Evolutionary conservation across 202 grass and related monocot genomes (phyloP), one percentile per base, ranked within the genome.

Genomic region (Bolboschoenoplectus hybrid): DNA sequence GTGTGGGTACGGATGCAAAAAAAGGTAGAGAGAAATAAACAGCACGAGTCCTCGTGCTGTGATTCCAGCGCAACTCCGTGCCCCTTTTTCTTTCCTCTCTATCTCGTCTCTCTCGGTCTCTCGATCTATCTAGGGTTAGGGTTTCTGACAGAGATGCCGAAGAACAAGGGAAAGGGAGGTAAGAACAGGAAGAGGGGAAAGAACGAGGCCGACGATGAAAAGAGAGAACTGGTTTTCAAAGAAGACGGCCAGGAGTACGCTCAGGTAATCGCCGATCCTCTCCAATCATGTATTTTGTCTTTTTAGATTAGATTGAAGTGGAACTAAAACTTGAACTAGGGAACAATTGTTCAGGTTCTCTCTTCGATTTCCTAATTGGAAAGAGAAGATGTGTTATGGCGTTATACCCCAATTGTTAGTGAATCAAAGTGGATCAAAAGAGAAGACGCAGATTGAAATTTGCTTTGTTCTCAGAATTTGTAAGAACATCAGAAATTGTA

Each of bases 241-340:
- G 92, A 93, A 86, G 92, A 93, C 85, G 92, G 92, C 1, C 92
- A 93, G 92, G 92, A 93, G 85, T 93, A 93, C 49, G 92, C 93
- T 50, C 93, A 95, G 89, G 93, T 95, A 14, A 78, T 64, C 43
- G 0, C 4, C 61, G 41, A 67, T 67, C 62, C 45, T 67, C 6
- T 64, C 57, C 13, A 69, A 70, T 84, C 51, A 9, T 84, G 7
- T 56, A 5, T 84, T 17, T 45, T 67, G 1, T 41, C 0, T 35
- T 4, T 41, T 9, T 60, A 41, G 26, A 26, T 62, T 80, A 60
- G 26, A 41, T 51, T 35, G 12, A 34, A 67, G 20, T 50, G 49
- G 44, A 34, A 47, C 2, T 66, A 61, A 44, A 70, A 70, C 39
- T 70, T 70, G 14, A 69, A 69, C 39, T 70, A 1, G 11, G 67